Evolutionary conservation across 176 grass and related monocot species (phyloP), one percentile per base, ranked within the genome.

Genomic region (Phoenix roebelenii): DNA sequence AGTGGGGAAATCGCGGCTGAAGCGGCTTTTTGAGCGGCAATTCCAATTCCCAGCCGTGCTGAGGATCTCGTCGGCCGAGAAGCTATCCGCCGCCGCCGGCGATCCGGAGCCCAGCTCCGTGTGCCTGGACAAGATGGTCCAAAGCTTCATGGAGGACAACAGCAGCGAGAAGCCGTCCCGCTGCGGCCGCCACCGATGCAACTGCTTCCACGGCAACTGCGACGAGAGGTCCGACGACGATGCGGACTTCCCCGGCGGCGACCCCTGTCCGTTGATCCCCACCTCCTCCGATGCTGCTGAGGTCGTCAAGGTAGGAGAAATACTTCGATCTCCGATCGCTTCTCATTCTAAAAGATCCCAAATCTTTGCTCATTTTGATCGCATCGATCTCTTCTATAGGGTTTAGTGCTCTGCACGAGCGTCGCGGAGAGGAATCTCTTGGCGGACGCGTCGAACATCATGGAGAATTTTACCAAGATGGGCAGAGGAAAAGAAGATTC

Each of bases 391-490:
- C 35, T n/a, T 12, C 23, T 18, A 5, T 84, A 97, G 92, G 86
- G 87, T 19, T 72, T 97, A 24, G 87, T 85, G 65, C 72, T 85
- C 58, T 97, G 92, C 67, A 55, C 83, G 23, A 91, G 64, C 30
- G 68, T 91, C 57, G 68, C 77, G n/a, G 92, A 97, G n/a, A 83
- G 91, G 55, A 97, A 97, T 78, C 75, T 97, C 30, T 80, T 97
- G 4, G 92, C 87, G 14, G 92, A 97, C 78, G 73, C 84, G 2
- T 79, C 84, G 9, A 61, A 60, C 5, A 35, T 83, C 19, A 57
- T 85, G 5, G 81, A 83, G 61, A 80, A 78, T 12, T 12, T 44
- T 72, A 72, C 78, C 78, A 83, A 83, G 62, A 77, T 58, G 18
- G 18, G 52, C 0, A 83, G 75, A 25, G 55, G 83, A 1, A 85